Evolutionary conservation across 2,329 filamentous ascomycete species (phyloP).

Genomic region (Thelonectria discophora): DNA sequence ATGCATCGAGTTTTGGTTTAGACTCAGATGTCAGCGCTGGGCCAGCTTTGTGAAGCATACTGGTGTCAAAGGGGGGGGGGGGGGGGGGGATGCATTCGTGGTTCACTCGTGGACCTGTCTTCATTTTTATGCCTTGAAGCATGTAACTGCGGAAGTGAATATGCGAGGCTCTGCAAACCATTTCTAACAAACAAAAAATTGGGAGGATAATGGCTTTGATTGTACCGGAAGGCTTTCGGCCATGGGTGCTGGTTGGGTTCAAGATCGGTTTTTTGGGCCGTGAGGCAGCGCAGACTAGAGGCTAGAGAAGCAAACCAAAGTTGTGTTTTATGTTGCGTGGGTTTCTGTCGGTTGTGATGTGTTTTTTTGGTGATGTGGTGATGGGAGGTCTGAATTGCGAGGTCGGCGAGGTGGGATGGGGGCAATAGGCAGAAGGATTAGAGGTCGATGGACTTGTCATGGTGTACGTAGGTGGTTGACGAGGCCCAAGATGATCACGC

Average conservation of each 20-base stretch:
- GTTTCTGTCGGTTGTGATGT: not conserved
- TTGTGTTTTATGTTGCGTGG: constrained; percentile 19
- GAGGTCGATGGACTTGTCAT: constrained; percentile 8
- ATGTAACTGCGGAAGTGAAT: constrained; percentile 16
- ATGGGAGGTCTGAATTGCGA: constrained; percentile 15
- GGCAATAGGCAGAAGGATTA: constrained; percentile 5
- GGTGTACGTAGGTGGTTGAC: not conserved
- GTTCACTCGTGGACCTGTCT: constrained; percentile 3
- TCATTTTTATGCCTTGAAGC: constrained; percentile 6
- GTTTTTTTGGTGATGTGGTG: constrained; percentile 17
- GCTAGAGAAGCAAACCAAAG: constrained; percentile 33
- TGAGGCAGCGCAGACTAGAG: constrained; percentile 34
- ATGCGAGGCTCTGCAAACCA: constrained; percentile 22
- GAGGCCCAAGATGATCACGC: not conserved
- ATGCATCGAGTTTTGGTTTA: constrained; percentile 32
- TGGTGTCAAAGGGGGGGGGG: not conserved
- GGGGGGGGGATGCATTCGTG: constrained; percentile 9
- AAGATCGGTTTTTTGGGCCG: constrained; percentile 23
- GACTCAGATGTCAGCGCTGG: constrained; percentile 24
- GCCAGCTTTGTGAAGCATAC: constrained; percentile 10
- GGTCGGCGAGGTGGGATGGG: constrained; percentile 13
- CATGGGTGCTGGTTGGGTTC: constrained; percentile 20
- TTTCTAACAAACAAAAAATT: constrained; percentile 20
- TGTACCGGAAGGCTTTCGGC: constrained; percentile 23
- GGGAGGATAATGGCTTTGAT: constrained; percentile 26